Evolutionary conservation across 129 eudicot species (phyloP).

Genomic region (Chrysanthemum lavandulifolium): DNA sequence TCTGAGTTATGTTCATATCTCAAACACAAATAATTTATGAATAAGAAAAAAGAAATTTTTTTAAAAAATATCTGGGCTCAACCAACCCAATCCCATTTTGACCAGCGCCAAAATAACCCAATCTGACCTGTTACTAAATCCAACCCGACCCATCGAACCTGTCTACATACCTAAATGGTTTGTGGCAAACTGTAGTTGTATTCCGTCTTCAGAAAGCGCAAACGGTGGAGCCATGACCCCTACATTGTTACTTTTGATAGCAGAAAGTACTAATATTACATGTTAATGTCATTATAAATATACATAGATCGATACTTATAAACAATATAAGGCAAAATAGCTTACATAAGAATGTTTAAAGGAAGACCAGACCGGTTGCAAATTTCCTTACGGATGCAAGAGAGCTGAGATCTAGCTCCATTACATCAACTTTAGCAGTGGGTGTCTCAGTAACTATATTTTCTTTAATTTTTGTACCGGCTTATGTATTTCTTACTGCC

Average conservation of each 20-base stretch:
- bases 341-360: conserved; percentile 66
- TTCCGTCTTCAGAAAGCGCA: conserved; percentile 62
- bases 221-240: conserved; percentile 86
- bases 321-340: neutral
- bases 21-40: too few species aligned
- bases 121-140: too few species aligned
- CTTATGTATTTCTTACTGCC: conserved; percentile 73
- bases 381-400: conserved; percentile 54
- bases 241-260: conserved; percentile 74
- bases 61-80: too few species aligned
- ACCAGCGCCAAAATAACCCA: too few species aligned
- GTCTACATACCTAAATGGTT: conserved; percentile 62
- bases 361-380: conserved; percentile 60
- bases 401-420: conserved; percentile 81
- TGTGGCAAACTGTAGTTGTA: conserved; percentile 86
- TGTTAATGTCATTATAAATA: too few species aligned
- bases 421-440: conserved; percentile 62
- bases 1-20: too few species aligned
- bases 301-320: neutral
- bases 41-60: too few species aligned
- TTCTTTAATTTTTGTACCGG: conserved; percentile 56
- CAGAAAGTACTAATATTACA: neutral
- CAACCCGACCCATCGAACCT: too few species aligned
- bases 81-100: too few species aligned
- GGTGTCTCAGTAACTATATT: conserved; percentile 46